These are phyloP conservation scores for Sphaerulina populicola DNA, from an alignment of 2,329 filamentous ascomycete species.

Conservation along the genomic window DNA sequence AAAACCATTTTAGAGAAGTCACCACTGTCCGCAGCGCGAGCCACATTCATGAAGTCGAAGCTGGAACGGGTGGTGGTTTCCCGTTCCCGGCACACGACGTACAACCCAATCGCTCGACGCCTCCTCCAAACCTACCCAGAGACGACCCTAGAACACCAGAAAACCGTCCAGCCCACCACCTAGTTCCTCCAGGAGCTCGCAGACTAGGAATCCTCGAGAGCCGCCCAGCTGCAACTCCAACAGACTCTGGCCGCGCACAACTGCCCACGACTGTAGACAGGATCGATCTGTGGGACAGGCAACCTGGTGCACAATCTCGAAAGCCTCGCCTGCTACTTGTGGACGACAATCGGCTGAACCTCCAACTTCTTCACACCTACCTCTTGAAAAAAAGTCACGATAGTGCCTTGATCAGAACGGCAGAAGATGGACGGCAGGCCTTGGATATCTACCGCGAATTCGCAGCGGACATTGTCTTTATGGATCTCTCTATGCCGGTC, in stretches of 20 bases:
- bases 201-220: not conserved
- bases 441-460: conserved; percentile 36
- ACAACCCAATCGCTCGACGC: not conserved
- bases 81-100: not conserved
- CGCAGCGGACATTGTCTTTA: conserved; percentile 42
- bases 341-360: conserved; percentile 28
- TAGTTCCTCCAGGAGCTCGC: not conserved
- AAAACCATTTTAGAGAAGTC: not conserved
- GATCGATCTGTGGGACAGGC: conserved; percentile 1
- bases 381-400: conserved; percentile 23
- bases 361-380: conserved; percentile 30
- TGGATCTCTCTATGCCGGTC: conserved; percentile 38
- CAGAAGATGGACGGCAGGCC: conserved; percentile 43
- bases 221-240: not conserved
- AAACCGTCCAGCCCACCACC: not conserved
- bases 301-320: conserved; percentile 5
- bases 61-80: not conserved
- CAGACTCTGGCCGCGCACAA: not conserved
- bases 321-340: conserved; percentile 23
- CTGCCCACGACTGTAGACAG: not conserved
- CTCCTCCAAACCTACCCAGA: not conserved
- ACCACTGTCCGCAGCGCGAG: not conserved
- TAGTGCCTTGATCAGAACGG: conserved; percentile 31
- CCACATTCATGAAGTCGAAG: not conserved
- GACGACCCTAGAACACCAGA: not conserved